Base-by-base conservation (phyloP, 1,284 basidiomycete genomes). In the Chalciporus sp. region DNA sequence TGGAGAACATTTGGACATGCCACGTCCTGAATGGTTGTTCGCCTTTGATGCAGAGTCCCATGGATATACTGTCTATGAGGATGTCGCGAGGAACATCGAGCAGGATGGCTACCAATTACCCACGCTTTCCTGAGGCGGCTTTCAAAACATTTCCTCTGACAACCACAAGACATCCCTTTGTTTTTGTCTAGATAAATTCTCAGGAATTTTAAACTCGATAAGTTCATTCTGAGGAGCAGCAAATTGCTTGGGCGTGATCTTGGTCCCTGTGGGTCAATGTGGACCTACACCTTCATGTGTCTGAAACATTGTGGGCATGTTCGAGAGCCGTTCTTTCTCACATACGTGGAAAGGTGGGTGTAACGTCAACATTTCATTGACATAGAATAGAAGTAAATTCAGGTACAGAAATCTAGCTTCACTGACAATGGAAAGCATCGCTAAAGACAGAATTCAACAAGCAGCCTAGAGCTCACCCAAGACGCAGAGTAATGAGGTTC, bases 1-100 rank as follows among this genome's bases (percentile, higher is more conserved):
- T 17, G 49, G 35, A 7, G 35, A 37, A 37, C n/a, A 53, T 16
- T 51, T 62, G 31, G 33, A 35, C 35, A 28, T 27, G 42, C 59
- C 59, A 39, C 47, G 50, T n/a, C 65, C 61, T 9, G 63, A 61
- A 28, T 62, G 60, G n/a, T 17, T 37, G n/a, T 37, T 17, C 35
- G 35, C 35, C 4, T 58, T 60, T 42, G 65, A 68, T 46, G 62
- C 60, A 14, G 62, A 64, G 47, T 52, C 53, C 23, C 56, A 66
- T 47, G 61, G 62, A 28, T 63, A 62, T 42, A 53, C 59, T 9
- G 58, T 53, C 2, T 66, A 59, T 49, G 35, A 53, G 56, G 56
- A 42, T 12, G 51, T 52, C 17, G 57, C 47, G 28, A 55, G 48
- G 44, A 53, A 37, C 35, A 61, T 67, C 27, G 37, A 28, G 47